Conservation (phyloP, 140 eudicot genomes). For the Cichorium intybus region DNA sequence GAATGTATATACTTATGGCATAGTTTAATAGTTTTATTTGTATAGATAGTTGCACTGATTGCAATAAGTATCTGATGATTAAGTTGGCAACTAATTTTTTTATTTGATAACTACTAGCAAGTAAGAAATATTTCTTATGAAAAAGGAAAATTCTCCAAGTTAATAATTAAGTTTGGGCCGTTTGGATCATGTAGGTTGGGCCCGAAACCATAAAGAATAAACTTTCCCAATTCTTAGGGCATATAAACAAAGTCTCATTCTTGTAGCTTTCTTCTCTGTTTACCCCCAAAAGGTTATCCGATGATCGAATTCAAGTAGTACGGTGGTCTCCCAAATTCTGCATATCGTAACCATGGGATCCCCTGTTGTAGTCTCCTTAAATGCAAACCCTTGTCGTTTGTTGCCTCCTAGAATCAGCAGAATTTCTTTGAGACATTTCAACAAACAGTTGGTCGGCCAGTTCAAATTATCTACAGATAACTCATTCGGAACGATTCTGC, state of each 20-base stretch:
- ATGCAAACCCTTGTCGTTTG: conserved; percentile 20
- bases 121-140: no score
- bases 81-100: no score
- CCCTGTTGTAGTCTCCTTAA: conserved; percentile 24
- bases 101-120: no score
- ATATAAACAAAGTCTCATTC: conserved; percentile 1
- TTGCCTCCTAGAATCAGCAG: conserved; percentile 10
- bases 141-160: neutral
- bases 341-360: conserved; percentile 26
- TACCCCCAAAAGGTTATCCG: conserved; percentile 25
- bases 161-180: conserved; percentile 9
- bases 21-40: no score
- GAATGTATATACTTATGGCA: no score
- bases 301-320: conserved; percentile 34
- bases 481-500: conserved; percentile 18
- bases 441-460: conserved; percentile 61
- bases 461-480: conserved; percentile 10
- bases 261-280: conserved; percentile 14
- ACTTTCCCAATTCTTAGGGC: conserved; percentile 21
- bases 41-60: no score
- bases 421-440: conserved; percentile 48
- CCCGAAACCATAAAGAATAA: neutral
- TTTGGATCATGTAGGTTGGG: conserved; percentile 11
- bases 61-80: no score
- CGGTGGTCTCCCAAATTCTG: conserved; percentile 3